Evolutionary conservation across 345 rosid genomes (phyloP), one percentile per base, ranked within the genome.

Genomic region (Rhodamnia argentea): DNA sequence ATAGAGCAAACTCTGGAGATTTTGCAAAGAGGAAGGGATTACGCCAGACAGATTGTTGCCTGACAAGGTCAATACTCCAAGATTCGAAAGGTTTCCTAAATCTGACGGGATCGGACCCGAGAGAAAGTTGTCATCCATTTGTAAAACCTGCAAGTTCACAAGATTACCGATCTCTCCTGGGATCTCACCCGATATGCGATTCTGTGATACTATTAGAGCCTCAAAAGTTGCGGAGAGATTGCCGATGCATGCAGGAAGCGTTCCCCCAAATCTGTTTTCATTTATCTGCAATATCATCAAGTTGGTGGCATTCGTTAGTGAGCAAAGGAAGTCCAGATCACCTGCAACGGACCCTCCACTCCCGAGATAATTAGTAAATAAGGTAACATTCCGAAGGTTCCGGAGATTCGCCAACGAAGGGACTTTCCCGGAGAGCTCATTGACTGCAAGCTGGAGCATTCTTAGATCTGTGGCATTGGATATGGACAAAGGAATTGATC

Each of bases 141-240:
- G 13, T 10, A 27, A 40, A 20, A 0, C 12, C 82, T 40, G 24
- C 83, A 90, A 60, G 37, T 85, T 84, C 58, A 84, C 86, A 53
- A 87, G 85, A 52, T 89, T 87, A 3, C 82, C 87, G 13, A 89
- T 89, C 4, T 86, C 89, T 14, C 84, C 0, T 32, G 91, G 90
- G n/a, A 90, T 83, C 40, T 14, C 44, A 32, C 90, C 91, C 5
- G 52, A 29, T 14, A 90, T 53, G 0, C 23, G 18, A n/a, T 89
- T 88, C 12, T 3, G 10, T 29, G 83, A 1, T 1, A 15, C 23
- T 70, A 37, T 89, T 86, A 52, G 54, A 53, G 16, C 1, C 0
- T 4, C 2, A 13, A 53, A 2, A 9, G 37, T 44, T 3, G 87
- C 58, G 26, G 26, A 27, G 1, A 90, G 58, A 62, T 90, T 88